phyloP scores from a whole-genome alignment of 305 asterid species.

The Rubia peregrina region DNA sequence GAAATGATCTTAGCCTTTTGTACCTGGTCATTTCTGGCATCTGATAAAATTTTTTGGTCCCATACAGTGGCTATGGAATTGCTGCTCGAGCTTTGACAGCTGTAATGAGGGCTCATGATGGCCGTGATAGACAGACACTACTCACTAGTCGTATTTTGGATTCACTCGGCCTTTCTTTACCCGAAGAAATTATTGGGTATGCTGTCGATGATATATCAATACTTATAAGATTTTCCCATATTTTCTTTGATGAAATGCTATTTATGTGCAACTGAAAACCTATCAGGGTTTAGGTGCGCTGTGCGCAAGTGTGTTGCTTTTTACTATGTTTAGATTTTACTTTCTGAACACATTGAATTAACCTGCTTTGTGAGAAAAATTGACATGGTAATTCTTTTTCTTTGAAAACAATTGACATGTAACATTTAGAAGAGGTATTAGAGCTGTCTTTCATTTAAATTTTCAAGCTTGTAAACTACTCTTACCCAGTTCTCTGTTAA shows the following conservation, averaged over 20 bases:
- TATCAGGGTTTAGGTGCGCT: background rate
- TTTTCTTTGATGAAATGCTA: background rate
- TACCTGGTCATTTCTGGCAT: background rate
- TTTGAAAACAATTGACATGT: background rate
- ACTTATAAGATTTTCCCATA: background rate
- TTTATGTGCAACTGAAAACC: background rate
- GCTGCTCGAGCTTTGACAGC: conserved; percentile 91
- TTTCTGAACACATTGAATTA: background rate
- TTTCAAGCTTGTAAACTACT: background rate
- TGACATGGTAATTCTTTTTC: too few species aligned
- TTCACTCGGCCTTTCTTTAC: conserved; percentile 67
- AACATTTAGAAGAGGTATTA: background rate
- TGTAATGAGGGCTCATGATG: conserved; percentile 84
- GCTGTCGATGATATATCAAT: background rate
- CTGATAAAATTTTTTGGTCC: background rate
- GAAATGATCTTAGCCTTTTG: background rate
- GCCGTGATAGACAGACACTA: conserved; percentile 84
- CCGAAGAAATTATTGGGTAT: conserved; percentile 92
- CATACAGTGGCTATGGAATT: conserved; percentile 86
- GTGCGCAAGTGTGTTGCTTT: background rate
- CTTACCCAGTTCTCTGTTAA: background rate
- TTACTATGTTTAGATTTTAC: background rate
- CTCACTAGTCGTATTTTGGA: conserved; percentile 56
- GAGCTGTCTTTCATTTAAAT: conserved; percentile 4
- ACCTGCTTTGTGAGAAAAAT: background rate